A percentile compares a stretch with the other conserved stretches of the same genome.
Evolutionary conservation across 371 early-diverging fungal genomes (phyloP).

Genomic region (Funneliformis caledonium): DNA sequence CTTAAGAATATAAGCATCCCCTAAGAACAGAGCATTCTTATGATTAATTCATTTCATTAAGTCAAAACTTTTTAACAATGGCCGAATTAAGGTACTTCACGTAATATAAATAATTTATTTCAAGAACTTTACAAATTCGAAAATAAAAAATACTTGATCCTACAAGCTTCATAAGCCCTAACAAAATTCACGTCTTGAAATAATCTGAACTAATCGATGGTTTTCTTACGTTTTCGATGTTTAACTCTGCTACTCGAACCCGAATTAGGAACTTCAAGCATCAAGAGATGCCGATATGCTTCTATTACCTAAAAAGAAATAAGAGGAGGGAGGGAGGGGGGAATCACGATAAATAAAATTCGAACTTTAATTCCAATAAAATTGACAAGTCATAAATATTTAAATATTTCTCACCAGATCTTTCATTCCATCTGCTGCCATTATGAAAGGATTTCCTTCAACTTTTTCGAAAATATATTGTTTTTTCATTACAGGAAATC

Average conservation of each 20-base stretch:
- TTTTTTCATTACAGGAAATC: slow-evolving; percentile 62
- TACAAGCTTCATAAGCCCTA: too few relatives aligned
- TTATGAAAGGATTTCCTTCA: slow-evolving; percentile 54
- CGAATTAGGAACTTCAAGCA: not conserved
- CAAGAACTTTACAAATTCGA: too few relatives aligned
- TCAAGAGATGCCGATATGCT: slow-evolving; percentile 58
- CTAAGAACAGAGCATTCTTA: too few relatives aligned
- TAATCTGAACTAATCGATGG: not conserved
- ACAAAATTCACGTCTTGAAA: too few relatives aligned
- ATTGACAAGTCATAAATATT: not conserved
- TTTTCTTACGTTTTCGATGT: slow-evolving; percentile 35
- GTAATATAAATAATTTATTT: too few relatives aligned
- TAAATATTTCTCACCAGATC: slow-evolving; percentile 50
- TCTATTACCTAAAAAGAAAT: slow-evolving; percentile 52
- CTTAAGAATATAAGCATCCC: too few relatives aligned
- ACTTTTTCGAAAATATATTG: slow-evolving; percentile 56
- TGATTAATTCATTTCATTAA: too few relatives aligned
- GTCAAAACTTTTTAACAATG: too few relatives aligned
- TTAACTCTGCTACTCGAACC: not conserved
- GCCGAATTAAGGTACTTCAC: too few relatives aligned
- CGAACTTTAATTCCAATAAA: not conserved
- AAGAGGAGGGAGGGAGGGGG: too few relatives aligned
- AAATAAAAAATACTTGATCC: too few relatives aligned
- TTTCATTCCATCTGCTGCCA: slow-evolving; percentile 58
- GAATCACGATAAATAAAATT: not conserved